A percentile compares a stretch with the other conserved stretches of the same genome.
Evolutionary conservation across 192 early-diverging fungal species (phyloP).

Genomic region (Dissophora globulifera): DNA sequence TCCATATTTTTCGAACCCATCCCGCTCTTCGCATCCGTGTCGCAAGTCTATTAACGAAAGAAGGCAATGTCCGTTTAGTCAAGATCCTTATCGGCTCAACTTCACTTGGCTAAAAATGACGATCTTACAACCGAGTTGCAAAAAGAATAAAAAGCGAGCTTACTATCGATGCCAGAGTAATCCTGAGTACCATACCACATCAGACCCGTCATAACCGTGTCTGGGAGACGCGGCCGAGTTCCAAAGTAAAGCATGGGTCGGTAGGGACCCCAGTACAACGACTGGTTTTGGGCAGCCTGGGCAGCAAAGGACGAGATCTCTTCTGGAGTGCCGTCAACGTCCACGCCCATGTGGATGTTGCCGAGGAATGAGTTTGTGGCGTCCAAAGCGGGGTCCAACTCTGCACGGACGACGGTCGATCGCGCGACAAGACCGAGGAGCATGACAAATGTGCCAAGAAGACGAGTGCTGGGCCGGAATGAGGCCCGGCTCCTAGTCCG

Average conservation of each 20-base stretch:
- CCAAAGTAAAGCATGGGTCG: conserved; percentile 96
- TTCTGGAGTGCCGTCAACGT: not conserved
- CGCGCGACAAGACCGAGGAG: too few relatives aligned
- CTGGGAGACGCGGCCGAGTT: conserved; percentile 76
- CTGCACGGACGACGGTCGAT: too few relatives aligned
- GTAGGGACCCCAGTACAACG: conserved; percentile 90
- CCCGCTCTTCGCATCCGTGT: conserved; percentile 92
- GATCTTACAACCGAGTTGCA: too few relatives aligned
- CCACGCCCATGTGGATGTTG: not conserved
- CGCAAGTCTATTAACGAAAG: conserved; percentile 76
- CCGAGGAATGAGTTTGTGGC: conserved; percentile 8
- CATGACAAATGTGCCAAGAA: too few relatives aligned
- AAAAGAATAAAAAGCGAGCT: too few relatives aligned
- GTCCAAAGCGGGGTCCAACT: conserved; percentile 8
- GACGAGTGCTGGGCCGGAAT: not conserved
- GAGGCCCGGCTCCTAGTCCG: not conserved
- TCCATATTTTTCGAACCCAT: conserved; percentile 81
- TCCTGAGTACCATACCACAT: conserved; percentile 89
- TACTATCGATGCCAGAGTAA: conserved; percentile 64
- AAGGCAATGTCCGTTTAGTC: too few relatives aligned
- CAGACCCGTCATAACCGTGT: conserved; percentile 88
- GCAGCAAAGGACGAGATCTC: conserved; percentile 1
- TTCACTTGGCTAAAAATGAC: too few relatives aligned
- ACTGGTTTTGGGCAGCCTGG: conserved; percentile 51
- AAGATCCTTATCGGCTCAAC: too few relatives aligned